These are phyloP conservation scores for Tulasnella sp. DNA, from an alignment of 768 basidiomycete genomes.

Conservation along the genomic window DNA sequence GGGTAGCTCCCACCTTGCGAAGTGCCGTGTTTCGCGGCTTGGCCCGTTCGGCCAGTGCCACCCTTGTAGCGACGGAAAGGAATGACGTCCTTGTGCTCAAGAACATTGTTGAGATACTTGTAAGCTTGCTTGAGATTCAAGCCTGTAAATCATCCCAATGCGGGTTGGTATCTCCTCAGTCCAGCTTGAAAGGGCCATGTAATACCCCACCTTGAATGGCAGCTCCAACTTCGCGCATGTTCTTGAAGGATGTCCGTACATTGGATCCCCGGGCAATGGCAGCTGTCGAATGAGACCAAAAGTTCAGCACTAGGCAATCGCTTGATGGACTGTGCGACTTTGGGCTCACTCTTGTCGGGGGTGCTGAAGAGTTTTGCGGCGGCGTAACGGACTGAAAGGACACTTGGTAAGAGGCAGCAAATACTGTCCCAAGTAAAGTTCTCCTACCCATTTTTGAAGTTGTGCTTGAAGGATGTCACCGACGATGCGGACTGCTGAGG, in stretches of 20 bases:
- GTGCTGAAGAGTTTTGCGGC: constrained; percentile 80
- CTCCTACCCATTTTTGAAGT: constrained; percentile 21
- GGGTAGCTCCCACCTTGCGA: constrained; percentile 73
- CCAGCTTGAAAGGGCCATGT: background rate
- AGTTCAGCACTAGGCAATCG: background rate
- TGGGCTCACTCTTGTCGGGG: constrained; percentile 83
- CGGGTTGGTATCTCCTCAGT: background rate
- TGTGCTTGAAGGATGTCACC: constrained; percentile 19
- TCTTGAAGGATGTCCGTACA: constrained; percentile 99
- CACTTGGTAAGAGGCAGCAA: background rate
- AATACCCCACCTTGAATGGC: constrained; percentile 69
- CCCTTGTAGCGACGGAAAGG: constrained; percentile 96
- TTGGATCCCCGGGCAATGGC: constrained; percentile 93
- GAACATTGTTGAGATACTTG: constrained; percentile 86
- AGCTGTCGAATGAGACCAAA: constrained; percentile 47
- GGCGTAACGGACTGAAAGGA: constrained; percentile 79
- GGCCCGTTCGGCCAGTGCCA: constrained; percentile 89
- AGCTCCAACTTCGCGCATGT: constrained; percentile 98
- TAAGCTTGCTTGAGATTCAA: constrained; percentile 93
- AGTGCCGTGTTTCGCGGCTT: constrained; percentile 94
- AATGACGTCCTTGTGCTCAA: constrained; percentile 94
- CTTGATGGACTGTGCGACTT: background rate
- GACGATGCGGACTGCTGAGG: constrained; percentile 10
- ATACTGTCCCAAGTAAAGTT: background rate
- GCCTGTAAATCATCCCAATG: constrained; percentile 47